Conservation (phyloP, 2,329 filamentous ascomycete species). For the Nigrospora osmanthi region DNA sequence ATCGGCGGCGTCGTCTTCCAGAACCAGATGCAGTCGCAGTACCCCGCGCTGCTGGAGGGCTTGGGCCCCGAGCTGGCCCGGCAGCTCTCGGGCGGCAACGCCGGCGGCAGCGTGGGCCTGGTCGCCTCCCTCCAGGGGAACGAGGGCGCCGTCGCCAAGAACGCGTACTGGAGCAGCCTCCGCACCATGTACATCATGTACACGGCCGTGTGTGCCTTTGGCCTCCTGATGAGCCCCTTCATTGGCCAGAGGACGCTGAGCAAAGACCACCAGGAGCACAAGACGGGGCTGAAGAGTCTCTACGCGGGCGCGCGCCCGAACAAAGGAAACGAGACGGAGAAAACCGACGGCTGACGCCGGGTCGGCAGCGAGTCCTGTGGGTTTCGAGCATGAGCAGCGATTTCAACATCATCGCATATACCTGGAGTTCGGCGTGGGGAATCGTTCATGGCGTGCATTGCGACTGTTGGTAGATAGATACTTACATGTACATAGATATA, state of each 20-base stretch:
- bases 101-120: slow-evolving; percentile 41
- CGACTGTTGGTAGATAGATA: too few relatives aligned
- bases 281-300: slow-evolving; percentile 41
- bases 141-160: slow-evolving; percentile 25
- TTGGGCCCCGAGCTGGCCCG: slow-evolving; percentile 39
- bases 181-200: slow-evolving; percentile 52
- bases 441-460: too few relatives aligned
- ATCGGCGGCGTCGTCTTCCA: slow-evolving; percentile 75
- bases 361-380: too few relatives aligned
- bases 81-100: slow-evolving; percentile 40
- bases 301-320: not conserved
- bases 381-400: too few relatives aligned
- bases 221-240: slow-evolving; percentile 37
- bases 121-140: slow-evolving; percentile 34
- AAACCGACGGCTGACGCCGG: too few relatives aligned
- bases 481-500: too few relatives aligned
- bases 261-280: slow-evolving; percentile 48
- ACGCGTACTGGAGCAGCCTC: slow-evolving; percentile 41
- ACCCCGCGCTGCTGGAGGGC: slow-evolving; percentile 34
- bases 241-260: slow-evolving; percentile 42
- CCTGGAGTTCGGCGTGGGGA: too few relatives aligned
- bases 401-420: too few relatives aligned
- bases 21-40: slow-evolving; percentile 59
- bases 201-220: slow-evolving; percentile 37
- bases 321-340: too few relatives aligned